Percentiles rank a stretch among this genome's conserved stretches.
These are phyloP conservation scores for Paramyrothecium roridum DNA, from an alignment of 2,329 filamentous ascomycete species.

Conservation along the genomic window DNA sequence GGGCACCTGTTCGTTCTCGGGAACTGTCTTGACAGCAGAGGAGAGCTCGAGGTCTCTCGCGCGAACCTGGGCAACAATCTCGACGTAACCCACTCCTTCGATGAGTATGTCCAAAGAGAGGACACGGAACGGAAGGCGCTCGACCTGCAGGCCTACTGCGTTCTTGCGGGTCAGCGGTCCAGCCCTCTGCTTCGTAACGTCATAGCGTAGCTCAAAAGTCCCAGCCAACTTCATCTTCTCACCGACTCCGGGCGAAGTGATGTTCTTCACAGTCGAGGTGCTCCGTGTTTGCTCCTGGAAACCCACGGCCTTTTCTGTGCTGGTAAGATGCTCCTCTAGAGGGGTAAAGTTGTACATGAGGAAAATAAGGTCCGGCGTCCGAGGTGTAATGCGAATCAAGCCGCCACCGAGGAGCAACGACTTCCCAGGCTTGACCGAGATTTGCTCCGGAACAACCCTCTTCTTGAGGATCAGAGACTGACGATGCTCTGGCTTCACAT, in stretches of 20 bases:
- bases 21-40: constrained; percentile 9
- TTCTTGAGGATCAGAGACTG: constrained; percentile 73
- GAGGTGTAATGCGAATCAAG: constrained; percentile 81
- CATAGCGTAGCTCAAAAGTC: constrained; percentile 69
- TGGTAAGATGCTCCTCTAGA: constrained; percentile 71
- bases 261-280: constrained; percentile 56
- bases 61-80: constrained; percentile 79
- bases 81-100: constrained; percentile 91
- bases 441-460: constrained; percentile 70
- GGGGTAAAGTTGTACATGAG: constrained; percentile 87
- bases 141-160: constrained; percentile 60
- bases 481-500: constrained; percentile 65
- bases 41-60: constrained; percentile 38
- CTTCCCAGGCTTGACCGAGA: constrained; percentile 69
- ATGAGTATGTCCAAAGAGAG: constrained; percentile 81
- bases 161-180: constrained; percentile 67
- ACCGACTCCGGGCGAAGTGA: constrained; percentile 57
- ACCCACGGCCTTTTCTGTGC: constrained; percentile 73
- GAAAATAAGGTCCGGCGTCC: constrained; percentile 57
- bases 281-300: constrained; percentile 65
- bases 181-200: constrained; percentile 77
- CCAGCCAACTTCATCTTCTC: constrained; percentile 67
- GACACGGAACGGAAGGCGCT: constrained; percentile 74
- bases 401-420: constrained; percentile 78
- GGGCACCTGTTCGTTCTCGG: constrained; percentile 8